phyloP scores from a whole-genome alignment of 345 rosid species.

The Euclidium syriacum region DNA sequence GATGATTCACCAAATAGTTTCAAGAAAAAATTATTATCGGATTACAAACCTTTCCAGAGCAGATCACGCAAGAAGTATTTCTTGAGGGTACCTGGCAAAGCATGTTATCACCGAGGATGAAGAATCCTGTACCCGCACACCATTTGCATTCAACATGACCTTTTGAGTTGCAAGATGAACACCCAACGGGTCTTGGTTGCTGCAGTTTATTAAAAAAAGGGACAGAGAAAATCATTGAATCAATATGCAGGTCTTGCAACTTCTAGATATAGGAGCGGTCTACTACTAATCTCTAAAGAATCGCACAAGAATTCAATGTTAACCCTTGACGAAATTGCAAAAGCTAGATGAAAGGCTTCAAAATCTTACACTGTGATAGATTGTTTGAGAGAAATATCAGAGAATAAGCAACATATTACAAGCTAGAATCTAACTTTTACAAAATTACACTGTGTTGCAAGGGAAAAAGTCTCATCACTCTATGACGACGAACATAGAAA shows the following conservation, averaged over 20 bases:
- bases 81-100: constrained; percentile 93
- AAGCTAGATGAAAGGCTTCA: not conserved
- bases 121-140: constrained; percentile 93
- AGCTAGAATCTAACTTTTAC: not conserved
- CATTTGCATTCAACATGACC: constrained; percentile 86
- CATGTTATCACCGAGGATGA: constrained; percentile 83
- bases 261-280: not conserved
- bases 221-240: not conserved
- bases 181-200: constrained; percentile 82
- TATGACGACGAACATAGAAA: not conserved
- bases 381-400: not conserved
- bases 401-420: not conserved
- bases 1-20: not conserved
- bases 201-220: constrained; percentile 24
- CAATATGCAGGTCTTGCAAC: not conserved
- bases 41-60: constrained; percentile 65
- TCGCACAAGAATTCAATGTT: not conserved
- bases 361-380: not conserved
- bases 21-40: no score
- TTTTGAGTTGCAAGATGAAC: constrained; percentile 58
- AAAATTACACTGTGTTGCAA: not conserved
- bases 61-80: constrained; percentile 74
- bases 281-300: not conserved
- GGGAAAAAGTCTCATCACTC: not conserved
- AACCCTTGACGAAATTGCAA: not conserved